Base-by-base conservation (phyloP, 2,329 filamentous ascomycete species). In the Talaromyces sp. region DNA sequence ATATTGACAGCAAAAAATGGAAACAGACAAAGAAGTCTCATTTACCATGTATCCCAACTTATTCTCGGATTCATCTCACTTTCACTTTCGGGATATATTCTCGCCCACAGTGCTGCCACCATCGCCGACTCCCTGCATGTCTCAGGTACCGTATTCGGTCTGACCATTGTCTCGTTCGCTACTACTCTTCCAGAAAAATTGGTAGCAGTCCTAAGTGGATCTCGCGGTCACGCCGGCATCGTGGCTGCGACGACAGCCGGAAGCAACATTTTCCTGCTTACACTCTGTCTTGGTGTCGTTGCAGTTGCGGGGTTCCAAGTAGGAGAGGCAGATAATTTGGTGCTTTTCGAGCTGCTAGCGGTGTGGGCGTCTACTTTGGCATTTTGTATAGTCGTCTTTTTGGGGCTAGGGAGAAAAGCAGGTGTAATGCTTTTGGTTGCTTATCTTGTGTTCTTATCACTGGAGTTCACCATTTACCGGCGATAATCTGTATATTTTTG, bases 121-220 rank as follows among this genome's bases (percentile, higher is more conserved):
- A 70, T 82, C 35, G 70, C 74, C 6, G 67, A 73, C 13, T 65
- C 65, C 13, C 67, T 81, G 10, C 59, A 66, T 9, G 64, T 81
- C 1, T 81, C 80, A 6, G 73, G 72, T 41, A 72, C 75, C 0
- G 63, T 82, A 27, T 74, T 82, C 47, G 77, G 79, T 8, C 64
- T 81, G 14, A 75, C 76, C 0, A 62, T 82, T 19, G 66, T 83
- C 33, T 73, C 79, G 0, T 70, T 84, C 55, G 80, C 78, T 4
- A 83, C 80, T 0, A 82, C 80, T 0, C 65, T 83, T 1, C 80
- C 81, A 0, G 80, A 83, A 58, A 82, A 82, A 58, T 71, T 82
- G 35, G 60, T 83, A 42, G 76, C 80, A 1, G 68, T 82, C 3
- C 55, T 82, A 20, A 79, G 78, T 53, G 76, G 78, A 14, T 67